Evolutionary conservation across 2,329 filamentous ascomycete species (phyloP).

Genomic region (Xylaria sp.): DNA sequence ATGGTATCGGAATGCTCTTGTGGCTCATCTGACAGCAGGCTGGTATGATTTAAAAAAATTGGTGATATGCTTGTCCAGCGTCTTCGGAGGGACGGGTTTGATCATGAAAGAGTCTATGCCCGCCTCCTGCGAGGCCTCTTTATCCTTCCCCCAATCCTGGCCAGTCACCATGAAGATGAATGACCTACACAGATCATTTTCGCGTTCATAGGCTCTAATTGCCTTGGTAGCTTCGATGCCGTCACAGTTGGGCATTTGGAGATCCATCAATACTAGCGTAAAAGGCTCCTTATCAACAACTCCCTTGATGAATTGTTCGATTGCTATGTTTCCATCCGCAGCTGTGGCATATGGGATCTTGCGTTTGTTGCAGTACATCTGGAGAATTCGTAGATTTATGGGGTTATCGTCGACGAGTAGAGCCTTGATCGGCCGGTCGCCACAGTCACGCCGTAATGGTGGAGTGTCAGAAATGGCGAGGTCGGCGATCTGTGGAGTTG

Average conservation of each 20-base stretch:
- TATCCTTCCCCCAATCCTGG: conserved; percentile 19
- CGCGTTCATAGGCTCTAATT: conserved; percentile 10
- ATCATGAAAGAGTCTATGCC: conserved; percentile 14
- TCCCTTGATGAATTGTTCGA: conserved; percentile 1
- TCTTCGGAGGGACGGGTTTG: conserved; percentile 6
- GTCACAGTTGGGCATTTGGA: conserved; percentile 23
- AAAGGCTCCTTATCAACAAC: conserved; percentile 8
- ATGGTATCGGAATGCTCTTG: too few species aligned
- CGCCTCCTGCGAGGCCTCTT: neutral
- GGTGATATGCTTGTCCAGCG: conserved; percentile 1
- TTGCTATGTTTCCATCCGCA: conserved; percentile 10
- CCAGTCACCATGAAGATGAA: conserved; percentile 21
- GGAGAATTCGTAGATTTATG: conserved; percentile 14
- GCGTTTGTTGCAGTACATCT: conserved; percentile 21
- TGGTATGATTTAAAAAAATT: neutral
- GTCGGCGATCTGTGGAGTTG: neutral
- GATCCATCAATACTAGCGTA: conserved; percentile 16
- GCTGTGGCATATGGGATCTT: conserved; percentile 11
- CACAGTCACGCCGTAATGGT: neutral
- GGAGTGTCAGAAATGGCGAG: neutral
- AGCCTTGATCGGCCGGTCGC: neutral
- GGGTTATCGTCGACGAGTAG: conserved; percentile 18
- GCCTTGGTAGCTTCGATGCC: conserved; percentile 7
- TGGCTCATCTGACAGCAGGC: neutral
- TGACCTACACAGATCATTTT: neutral